Percentiles rank a stretch among this genome's conserved stretches.
Evolutionary conservation across 1,139 yeast species (phyloP).

Genomic region (Torulaspora globosa): DNA sequence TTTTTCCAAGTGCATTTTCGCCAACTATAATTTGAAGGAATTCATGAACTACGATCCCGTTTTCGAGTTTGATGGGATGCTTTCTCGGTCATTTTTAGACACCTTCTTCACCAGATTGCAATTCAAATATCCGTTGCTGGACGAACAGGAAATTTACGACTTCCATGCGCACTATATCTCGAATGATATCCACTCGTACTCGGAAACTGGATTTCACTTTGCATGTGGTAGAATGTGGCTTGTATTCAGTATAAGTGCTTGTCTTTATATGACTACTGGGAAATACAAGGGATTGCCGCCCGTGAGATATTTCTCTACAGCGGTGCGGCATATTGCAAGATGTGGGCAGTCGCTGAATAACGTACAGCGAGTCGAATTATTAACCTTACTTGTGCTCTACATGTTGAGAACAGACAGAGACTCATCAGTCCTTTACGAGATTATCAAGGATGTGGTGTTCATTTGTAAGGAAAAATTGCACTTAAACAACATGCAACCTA

Average conservation of each 20-base stretch:
- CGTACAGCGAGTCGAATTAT: slow-evolving; percentile 47
- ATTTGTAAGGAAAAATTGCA: slow-evolving; percentile 40
- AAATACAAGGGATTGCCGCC: slow-evolving; percentile 50
- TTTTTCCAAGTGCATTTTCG: slow-evolving; percentile 40
- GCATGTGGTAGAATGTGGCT: slow-evolving; percentile 50
- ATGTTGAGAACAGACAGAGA: slow-evolving; percentile 56
- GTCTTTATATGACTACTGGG: slow-evolving; percentile 48
- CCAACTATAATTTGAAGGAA: slow-evolving; percentile 43
- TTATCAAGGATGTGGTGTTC: slow-evolving; percentile 48
- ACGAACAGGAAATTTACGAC: slow-evolving; percentile 45
- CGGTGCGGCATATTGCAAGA: slow-evolving; percentile 49
- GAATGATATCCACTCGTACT: slow-evolving; percentile 35
- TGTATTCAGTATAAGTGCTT: slow-evolving; percentile 47
- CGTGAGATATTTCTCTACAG: slow-evolving; percentile 49
- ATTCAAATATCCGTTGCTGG: slow-evolving; percentile 48
- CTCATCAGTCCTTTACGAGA: slow-evolving; percentile 48
- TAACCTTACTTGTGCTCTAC: slow-evolving; percentile 48
- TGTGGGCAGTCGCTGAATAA: slow-evolving; percentile 40
- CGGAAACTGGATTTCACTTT: slow-evolving; percentile 44
- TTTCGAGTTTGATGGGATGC: slow-evolving; percentile 44
- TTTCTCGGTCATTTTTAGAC: slow-evolving; percentile 46
- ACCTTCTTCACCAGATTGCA: slow-evolving; percentile 50
- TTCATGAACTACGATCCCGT: slow-evolving; percentile 45
- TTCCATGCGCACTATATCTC: slow-evolving; percentile 45
- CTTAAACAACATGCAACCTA: slow-evolving; percentile 41